phyloP scores from a whole-genome alignment of 164 flowering plant genomes.

The Malania oleifera region DNA sequence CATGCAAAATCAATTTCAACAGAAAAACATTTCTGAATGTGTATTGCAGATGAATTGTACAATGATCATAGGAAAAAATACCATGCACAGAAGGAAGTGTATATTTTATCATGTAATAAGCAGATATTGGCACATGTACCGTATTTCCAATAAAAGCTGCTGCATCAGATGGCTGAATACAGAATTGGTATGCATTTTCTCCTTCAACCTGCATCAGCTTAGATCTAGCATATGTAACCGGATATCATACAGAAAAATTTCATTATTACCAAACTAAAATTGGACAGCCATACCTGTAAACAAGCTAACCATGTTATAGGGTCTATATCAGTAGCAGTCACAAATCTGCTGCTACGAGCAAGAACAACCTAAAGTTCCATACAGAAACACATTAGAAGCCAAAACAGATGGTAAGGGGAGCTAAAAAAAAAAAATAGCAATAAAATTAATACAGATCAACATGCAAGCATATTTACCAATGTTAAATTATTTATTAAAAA shows the following conservation, averaged over 20 bases:
- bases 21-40: too few species aligned
- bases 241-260: background rate
- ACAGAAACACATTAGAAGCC: slow-evolving; percentile 6
- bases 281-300: slow-evolving; percentile 51
- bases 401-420: background rate
- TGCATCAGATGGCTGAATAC: slow-evolving; percentile 85
- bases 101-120: background rate
- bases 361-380: slow-evolving; percentile 72
- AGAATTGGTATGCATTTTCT: slow-evolving; percentile 77
- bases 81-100: background rate
- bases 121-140: slow-evolving; percentile 32
- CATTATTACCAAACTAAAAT: background rate
- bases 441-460: too few species aligned
- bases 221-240: background rate
- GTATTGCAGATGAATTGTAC: too few species aligned
- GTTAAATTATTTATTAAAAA: too few species aligned
- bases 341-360: slow-evolving; percentile 74
- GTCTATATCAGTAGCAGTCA: slow-evolving; percentile 58
- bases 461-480: background rate
- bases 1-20: too few species aligned
- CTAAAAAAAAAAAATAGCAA: background rate
- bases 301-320: slow-evolving; percentile 74
- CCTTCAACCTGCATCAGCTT: slow-evolving; percentile 59
- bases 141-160: slow-evolving; percentile 95
- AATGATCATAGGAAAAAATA: background rate